Evolutionary conservation across 202 grass and related monocot species (phyloP).

Genomic region (Eragrostis tef): DNA sequence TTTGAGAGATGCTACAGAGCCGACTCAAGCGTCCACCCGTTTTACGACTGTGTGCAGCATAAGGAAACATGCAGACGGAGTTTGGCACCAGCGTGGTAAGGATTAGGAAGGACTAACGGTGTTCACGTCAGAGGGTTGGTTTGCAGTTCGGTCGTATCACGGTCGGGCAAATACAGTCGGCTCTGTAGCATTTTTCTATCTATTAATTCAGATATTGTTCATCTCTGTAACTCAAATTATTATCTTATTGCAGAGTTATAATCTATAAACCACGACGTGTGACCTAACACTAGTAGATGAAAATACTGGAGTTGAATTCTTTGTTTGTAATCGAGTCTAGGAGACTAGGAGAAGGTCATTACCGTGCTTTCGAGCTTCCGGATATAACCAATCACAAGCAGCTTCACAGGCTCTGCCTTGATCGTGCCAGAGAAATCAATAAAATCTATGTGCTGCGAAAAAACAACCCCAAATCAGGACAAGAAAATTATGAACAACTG

Average conservation of each 20-base stretch:
- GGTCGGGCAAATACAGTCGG: too few species aligned
- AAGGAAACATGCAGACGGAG: too few species aligned
- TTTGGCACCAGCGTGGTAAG: too few species aligned
- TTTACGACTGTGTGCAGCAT: too few species aligned
- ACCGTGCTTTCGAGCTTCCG: conserved; percentile 65
- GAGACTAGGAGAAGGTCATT: conserved; percentile 21
- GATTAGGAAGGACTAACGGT: too few species aligned
- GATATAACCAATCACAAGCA: conserved; percentile 74
- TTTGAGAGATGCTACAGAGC: too few species aligned
- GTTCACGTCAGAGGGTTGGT: too few species aligned
- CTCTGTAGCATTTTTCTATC: not conserved
- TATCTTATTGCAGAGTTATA: too few species aligned
- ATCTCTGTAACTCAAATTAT: too few species aligned
- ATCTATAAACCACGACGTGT: not conserved
- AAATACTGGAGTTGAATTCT: conserved; percentile 6
- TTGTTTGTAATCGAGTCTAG: not conserved
- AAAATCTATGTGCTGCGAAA: conserved; percentile 63
- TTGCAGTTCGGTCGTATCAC: too few species aligned
- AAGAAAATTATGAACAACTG: not conserved
- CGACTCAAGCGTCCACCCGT: too few species aligned
- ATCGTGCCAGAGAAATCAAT: conserved; percentile 45
- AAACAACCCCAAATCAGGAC: conserved; percentile 4
- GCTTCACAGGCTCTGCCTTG: conserved; percentile 50
- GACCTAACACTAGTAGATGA: conserved; percentile 1
- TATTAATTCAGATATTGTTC: not conserved